Conservation (phyloP, 2,329 filamentous ascomycete species). For the Aspergillus udagawae region DNA sequence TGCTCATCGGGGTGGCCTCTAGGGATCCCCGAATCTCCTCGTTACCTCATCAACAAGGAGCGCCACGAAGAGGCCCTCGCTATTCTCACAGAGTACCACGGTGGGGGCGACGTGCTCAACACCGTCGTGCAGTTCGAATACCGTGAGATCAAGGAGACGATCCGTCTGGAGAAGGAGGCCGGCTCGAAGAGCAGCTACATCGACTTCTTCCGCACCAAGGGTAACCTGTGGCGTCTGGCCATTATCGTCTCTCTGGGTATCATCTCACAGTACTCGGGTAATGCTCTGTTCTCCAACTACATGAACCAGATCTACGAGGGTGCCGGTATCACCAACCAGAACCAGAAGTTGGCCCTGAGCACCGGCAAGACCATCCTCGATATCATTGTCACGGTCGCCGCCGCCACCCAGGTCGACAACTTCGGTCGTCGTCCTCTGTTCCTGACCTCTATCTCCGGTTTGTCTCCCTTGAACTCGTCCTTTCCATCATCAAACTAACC, state of each 20-base stretch:
- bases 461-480: background rate
- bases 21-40: constrained; percentile 60
- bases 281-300: constrained; percentile 65
- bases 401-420: constrained; percentile 53
- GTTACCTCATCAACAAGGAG: constrained; percentile 63
- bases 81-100: constrained; percentile 62
- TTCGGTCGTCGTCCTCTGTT: constrained; percentile 56
- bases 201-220: constrained; percentile 59
- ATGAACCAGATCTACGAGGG: constrained; percentile 59
- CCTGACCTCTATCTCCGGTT: constrained; percentile 34
- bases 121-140: constrained; percentile 63
- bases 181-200: constrained; percentile 51
- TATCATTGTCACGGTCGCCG: constrained; percentile 54
- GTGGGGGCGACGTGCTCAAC: constrained; percentile 56
- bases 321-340: constrained; percentile 56
- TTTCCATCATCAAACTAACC: background rate
- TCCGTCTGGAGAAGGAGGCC: constrained; percentile 53
- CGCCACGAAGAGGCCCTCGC: constrained; percentile 58
- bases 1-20: background rate
- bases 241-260: constrained; percentile 61
- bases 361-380: constrained; percentile 51
- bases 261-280: constrained; percentile 66
- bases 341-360: constrained; percentile 41
- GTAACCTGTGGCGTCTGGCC: constrained; percentile 61
- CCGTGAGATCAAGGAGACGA: constrained; percentile 62